Base-by-base conservation (phyloP, 495 filamentous ascomycete species). In the Physcia stellaris region DNA sequence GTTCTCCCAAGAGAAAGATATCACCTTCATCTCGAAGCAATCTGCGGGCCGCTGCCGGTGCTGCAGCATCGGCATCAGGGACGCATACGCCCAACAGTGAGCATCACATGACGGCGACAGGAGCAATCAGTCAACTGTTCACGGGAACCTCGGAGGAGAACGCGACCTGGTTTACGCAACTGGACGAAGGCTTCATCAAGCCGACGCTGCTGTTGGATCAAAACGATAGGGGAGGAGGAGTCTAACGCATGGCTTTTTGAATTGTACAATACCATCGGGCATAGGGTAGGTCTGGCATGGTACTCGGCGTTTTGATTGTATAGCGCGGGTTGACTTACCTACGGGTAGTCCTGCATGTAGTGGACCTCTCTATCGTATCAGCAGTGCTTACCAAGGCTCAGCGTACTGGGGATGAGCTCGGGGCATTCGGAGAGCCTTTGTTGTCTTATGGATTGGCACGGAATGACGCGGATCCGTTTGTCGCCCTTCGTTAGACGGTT, bases 161-260 rank as follows among this genome's bases (percentile, higher is more conserved):
- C 35, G 82, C 81, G 15, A 83, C 79, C 11, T 78, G 90, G 72
- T 94, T 98, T 57, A 77, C 77, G 41, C 88, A 94, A 58, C 60
- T 98, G 37, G 90, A 98, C 57, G 90, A 98, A 56, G 84, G 83
- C 21, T 96, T 83, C 57, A 92, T 98, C 56, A 98, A 98, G 66
- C 90, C 90, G 7, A 85, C 74, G 48, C 64, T 98, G 38, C 58
- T 98, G 40, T 69, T 98, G 26, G 88, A 96, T 63, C 77, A 77
- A 24, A 53, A 53, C 26, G 32, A 41, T 24, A 53, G 50, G 24
- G 50, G 50, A 12, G 47, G 50, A 16, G 35, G 39, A 9, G 29
- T 23, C 13, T 28, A 7, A 28, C 9, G 26, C 13, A 13, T 28
- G 26, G 13, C 26, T 28, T 28, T 7, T 28, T 7, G 26, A 28